These are phyloP conservation scores for Candida vaughaniae DNA, from an alignment of 805 yeast species.

Conservation along the genomic window DNA sequence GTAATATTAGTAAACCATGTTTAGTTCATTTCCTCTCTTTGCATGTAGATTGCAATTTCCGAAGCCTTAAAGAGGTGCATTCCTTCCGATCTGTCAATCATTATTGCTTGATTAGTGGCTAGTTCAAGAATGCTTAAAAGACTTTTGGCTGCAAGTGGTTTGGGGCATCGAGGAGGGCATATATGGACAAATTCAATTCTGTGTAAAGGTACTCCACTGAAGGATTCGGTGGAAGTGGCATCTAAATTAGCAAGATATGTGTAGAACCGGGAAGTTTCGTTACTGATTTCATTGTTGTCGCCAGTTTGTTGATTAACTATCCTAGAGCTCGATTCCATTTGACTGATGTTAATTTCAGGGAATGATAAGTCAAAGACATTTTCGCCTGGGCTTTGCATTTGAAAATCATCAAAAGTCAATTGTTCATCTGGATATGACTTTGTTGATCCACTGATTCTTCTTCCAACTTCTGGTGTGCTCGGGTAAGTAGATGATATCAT, in stretches of 20 bases:
- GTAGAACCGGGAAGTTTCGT: constrained; percentile 1
- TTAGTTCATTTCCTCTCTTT: too few species aligned
- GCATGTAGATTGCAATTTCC: too few species aligned
- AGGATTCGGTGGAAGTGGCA: not conserved
- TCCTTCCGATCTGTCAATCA: too few species aligned
- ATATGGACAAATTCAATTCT: constrained; percentile 6
- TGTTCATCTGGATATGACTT: too few species aligned
- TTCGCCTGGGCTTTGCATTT: too few species aligned
- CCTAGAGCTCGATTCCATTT: constrained; percentile 8
- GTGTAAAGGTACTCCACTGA: not conserved
- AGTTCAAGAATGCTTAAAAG: constrained; percentile 26
- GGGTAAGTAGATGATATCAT: not conserved
- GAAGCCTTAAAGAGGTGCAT: too few species aligned
- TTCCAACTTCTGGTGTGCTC: constrained; percentile 3
- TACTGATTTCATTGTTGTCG: not conserved
- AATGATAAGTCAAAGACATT: constrained; percentile 22
- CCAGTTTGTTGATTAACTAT: not conserved
- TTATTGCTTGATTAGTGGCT: constrained; percentile 15
- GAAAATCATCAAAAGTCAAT: too few species aligned
- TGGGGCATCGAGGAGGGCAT: constrained; percentile 11
- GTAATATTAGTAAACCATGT: constrained; percentile 3
- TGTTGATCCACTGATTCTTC: constrained; percentile 1
- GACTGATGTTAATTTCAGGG: constrained; percentile 18
- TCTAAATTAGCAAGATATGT: not conserved
- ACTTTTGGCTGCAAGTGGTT: constrained; percentile 27